phyloP scores from a whole-genome alignment of 2,329 filamentous ascomycete genomes.

The Cercospora zeina region DNA sequence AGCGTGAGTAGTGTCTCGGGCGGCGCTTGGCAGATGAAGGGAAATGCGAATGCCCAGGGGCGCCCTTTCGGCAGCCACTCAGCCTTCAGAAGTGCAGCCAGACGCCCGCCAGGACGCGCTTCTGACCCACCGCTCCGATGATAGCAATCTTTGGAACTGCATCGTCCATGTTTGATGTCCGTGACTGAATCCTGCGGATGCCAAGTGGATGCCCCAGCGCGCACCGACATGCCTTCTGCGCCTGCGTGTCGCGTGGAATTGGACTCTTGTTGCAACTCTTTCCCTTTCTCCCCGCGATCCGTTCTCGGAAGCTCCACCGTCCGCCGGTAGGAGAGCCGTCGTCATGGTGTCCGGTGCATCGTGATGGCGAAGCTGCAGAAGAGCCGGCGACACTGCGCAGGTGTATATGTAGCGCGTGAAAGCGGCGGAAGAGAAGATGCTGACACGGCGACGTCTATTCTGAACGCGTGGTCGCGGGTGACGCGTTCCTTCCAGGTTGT shows the following conservation, averaged over 20 bases:
- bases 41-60: conserved; percentile 4
- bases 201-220: too few relatives aligned
- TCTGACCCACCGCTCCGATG: neutral
- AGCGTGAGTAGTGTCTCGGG: conserved; percentile 4
- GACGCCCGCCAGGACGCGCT: neutral
- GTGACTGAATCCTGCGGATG: too few relatives aligned
- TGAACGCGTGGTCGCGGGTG: neutral
- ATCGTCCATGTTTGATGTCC: too few relatives aligned
- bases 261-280: conserved; percentile 1
- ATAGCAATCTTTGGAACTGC: conserved; percentile 12
- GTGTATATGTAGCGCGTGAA: neutral
- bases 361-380: neutral
- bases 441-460: neutral
- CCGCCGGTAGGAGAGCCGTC: neutral
- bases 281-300: neutral
- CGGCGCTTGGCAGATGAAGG: conserved; percentile 8
- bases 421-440: neutral
- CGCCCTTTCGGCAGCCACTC: neutral
- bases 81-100: conserved; percentile 1
- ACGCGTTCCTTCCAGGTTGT: neutral
- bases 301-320: neutral
- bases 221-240: neutral
- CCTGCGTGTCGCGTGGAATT: neutral
- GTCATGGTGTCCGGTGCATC: neutral
- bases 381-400: neutral